Evolutionary conservation across 106 monocot species (phyloP), one percentile per base, ranked within the genome.

Genomic region (Acorus calamus): DNA sequence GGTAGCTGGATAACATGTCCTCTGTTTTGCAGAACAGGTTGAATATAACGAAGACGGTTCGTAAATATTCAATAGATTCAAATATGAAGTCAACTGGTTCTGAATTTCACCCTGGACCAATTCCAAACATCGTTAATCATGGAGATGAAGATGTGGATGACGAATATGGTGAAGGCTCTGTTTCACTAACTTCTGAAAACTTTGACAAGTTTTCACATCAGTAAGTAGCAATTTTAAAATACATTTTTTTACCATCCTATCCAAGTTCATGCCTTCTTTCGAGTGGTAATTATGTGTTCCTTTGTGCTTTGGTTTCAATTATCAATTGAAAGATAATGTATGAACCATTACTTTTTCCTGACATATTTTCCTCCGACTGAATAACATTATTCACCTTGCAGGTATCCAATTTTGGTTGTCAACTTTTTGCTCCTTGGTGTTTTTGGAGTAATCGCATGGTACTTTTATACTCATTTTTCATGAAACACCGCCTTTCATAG

Each of bases 341-440:
- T n/a, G n/a, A n/a, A 28, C 28, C 28, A 28, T 0, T 28, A 28
- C 28, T 28, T 28, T 0, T 28, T 28, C 0, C 1, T 28, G 0
- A 28, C 28, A 28, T 28, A 28, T 28, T 28, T 28, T 28, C 28
- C 28, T 28, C 28, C 28, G 28, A 28, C 28, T 28, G 28, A 28
- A 28, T 28, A 28, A 28, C 28, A 28, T 28, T 28, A 28, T 28
- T 28, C 28, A 28, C 55, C 66, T 65, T 77, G 68, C 85, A 98
- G 96, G 79, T 61, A 91, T 74, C 8, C 73, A 58, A 88, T 98
- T 75, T 73, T 98, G 76, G 96, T 79, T 57, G 96, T 91, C 56
- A 98, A 98, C 65, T 98, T 98, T 63, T 98, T 85, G 96, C 91
- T 44, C 96, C 96, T 61, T 98, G 96, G 96, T 98, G 96, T 73